Percentiles rank a stretch among this genome's conserved stretches.
Evolutionary conservation across 345 rosid species (phyloP).

Genomic region (Hibiscus mutabilis): DNA sequence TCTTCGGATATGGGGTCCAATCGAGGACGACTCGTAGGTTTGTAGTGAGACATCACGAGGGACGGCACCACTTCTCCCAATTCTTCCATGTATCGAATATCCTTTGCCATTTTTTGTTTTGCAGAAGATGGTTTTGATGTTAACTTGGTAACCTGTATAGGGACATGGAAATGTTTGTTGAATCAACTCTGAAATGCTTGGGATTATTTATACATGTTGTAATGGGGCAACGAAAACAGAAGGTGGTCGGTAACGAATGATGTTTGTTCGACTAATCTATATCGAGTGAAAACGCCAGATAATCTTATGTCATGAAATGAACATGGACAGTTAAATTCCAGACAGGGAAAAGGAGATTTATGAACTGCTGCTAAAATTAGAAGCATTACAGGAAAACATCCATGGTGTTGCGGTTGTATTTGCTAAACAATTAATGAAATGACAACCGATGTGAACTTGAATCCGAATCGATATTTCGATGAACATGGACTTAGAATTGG

Average conservation of each 20-base stretch:
- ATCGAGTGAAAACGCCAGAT: too few species aligned
- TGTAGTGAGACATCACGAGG: conserved; percentile 25
- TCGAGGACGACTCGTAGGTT: conserved; percentile 27
- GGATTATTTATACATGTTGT: neutral
- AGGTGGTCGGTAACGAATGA: too few species aligned
- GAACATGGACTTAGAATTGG: too few species aligned
- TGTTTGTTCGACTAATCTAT: neutral
- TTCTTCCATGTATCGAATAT: conserved; percentile 12
- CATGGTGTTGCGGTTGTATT: neutral
- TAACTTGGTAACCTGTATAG: too few species aligned
- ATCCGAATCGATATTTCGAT: too few species aligned
- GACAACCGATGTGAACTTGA: neutral
- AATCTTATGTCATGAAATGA: neutral
- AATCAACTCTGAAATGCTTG: neutral
- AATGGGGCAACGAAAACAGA: too few species aligned
- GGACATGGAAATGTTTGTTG: neutral
- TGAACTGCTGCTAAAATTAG: neutral
- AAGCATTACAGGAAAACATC: neutral
- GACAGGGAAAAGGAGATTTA: too few species aligned
- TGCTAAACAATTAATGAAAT: neutral
- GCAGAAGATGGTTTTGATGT: neutral
- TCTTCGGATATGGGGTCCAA: conserved; percentile 52
- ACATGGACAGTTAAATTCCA: neutral
- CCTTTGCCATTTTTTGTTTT: conserved; percentile 15
- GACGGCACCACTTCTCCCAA: conserved; percentile 33